These are phyloP conservation scores for Mrakiaceae sp. DNA, from an alignment of 1,284 basidiomycete species.

Conservation along the genomic window DNA sequence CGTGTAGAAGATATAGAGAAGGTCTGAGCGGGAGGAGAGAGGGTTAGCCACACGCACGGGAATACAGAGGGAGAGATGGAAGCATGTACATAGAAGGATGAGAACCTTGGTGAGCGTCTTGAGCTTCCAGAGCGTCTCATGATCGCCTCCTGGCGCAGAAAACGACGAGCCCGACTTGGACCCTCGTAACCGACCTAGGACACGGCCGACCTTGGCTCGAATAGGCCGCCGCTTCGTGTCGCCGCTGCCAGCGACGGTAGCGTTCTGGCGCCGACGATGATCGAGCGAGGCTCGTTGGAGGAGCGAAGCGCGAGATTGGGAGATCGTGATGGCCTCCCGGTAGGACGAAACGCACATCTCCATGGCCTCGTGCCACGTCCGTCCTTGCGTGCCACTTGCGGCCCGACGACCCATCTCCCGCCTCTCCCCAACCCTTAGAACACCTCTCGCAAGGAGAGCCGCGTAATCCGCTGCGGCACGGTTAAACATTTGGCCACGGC, in stretches of 20 bases:
- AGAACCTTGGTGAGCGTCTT: slow-evolving; percentile 18
- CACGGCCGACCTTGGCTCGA: slow-evolving; percentile 20
- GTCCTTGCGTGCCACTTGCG: slow-evolving; percentile 33
- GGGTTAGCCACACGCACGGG: neutral
- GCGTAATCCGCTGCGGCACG: slow-evolving; percentile 37
- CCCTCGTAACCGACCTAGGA: slow-evolving; percentile 15
- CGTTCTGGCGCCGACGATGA: neutral
- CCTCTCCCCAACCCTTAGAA: slow-evolving; percentile 32
- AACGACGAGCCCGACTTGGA: neutral
- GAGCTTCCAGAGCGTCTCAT: slow-evolving; percentile 23
- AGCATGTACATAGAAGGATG: neutral
- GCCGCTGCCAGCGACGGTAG: slow-evolving; percentile 1
- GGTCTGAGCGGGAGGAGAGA: neutral
- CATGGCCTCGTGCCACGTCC: slow-evolving; percentile 41
- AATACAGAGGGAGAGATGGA: slow-evolving; percentile 11
- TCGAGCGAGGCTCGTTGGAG: neutral
- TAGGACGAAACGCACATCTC: slow-evolving; percentile 42
- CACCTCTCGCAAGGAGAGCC: slow-evolving; percentile 33
- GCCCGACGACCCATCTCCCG: slow-evolving; percentile 36
- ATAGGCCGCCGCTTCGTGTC: slow-evolving; percentile 23
- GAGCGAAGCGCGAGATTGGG: slow-evolving; percentile 11
- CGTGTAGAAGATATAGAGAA: slow-evolving; percentile 13
- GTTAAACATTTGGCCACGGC: slow-evolving; percentile 30
- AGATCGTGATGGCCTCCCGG: slow-evolving; percentile 33
- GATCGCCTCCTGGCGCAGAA: neutral